Evolutionary conservation across 768 basidiomycete species (phyloP), one percentile per base, ranked within the genome.

Genomic region (Kwoniella pini): DNA sequence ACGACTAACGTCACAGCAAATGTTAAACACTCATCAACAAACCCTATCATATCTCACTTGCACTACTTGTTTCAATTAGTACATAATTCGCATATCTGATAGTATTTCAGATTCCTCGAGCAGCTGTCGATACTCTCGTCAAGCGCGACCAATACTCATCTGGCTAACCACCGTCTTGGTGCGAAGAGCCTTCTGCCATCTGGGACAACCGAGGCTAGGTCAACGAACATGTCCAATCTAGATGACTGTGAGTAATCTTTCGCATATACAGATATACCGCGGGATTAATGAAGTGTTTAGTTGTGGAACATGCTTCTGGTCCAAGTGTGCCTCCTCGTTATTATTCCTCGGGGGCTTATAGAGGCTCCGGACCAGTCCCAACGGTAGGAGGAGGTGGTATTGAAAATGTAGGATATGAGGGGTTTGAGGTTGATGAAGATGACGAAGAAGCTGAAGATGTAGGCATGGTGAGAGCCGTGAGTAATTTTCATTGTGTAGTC

Each of bases 281-380:
- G 21, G 15, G 26, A 15, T 13, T 31, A 17, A 42, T 52, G 51
- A 50, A 24, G 13, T 6, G 4, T 12, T 27, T 65, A 96, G 93
- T 90, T 77, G 91, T 96, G 68, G 90, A 96, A 76, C 93, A 94
- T 75, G 81, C 90, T 19, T 81, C 84, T 31, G 82, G 82, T 3
- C 83, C 86, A 19, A 77, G 82, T 4, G 78, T 79, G 12, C 55
- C 55, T 11, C 42, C 57, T 26, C 57, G 65, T 36, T 61, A 62
- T 40, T 42, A 57, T n/a, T 60, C 66, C 19, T 49, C 66, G 11
- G 63, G 45, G 17, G 65, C 62, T 44, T 57, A 62, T 54, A 43
- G 63, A 27, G 58, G 65, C 33, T 30, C 52, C 4, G 59, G 50
- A 21, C 44, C 72, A 76, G 36, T 74, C 38, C 52, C 76, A 79